These are phyloP conservation scores for Gossypium aridum DNA, from an alignment of 441 rosid species.

Conservation along the genomic window DNA sequence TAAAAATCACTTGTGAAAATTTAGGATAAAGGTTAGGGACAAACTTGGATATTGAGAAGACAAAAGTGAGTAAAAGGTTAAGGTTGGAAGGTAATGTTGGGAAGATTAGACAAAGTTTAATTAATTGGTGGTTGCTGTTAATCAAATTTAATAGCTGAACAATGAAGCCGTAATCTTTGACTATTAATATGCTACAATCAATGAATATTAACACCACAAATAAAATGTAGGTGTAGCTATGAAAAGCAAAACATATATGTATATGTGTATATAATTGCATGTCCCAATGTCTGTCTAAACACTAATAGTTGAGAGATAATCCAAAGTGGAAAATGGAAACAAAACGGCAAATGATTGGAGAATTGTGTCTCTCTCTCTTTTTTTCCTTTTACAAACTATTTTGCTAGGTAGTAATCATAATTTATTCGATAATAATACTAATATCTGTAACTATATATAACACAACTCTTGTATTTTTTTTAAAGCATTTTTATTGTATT, in stretches of 20 bases:
- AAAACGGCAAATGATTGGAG: conserved; percentile 23
- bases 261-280: neutral
- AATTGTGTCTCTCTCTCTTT: neutral
- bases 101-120: neutral
- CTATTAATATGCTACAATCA: too few relatives aligned
- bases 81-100: neutral
- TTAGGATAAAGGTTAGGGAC: too few relatives aligned
- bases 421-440: too few relatives aligned
- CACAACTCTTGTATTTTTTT: too few relatives aligned
- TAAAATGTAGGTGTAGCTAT: neutral
- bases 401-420: too few relatives aligned
- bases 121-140: neutral
- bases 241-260: neutral
- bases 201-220: too few relatives aligned
- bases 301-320: conserved; percentile 12
- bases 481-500: too few relatives aligned
- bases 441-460: too few relatives aligned
- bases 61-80: neutral
- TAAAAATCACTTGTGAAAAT: too few relatives aligned
- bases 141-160: neutral
- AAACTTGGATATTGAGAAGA: neutral
- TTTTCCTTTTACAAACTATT: neutral
- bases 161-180: neutral
- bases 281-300: neutral
- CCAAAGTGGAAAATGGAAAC: conserved; percentile 15